Percentiles rank a stretch among this genome's conserved stretches.
phyloP scores from a whole-genome alignment of 495 filamentous ascomycete genomes.

The Hypoxylon lienhwacheense region DNA sequence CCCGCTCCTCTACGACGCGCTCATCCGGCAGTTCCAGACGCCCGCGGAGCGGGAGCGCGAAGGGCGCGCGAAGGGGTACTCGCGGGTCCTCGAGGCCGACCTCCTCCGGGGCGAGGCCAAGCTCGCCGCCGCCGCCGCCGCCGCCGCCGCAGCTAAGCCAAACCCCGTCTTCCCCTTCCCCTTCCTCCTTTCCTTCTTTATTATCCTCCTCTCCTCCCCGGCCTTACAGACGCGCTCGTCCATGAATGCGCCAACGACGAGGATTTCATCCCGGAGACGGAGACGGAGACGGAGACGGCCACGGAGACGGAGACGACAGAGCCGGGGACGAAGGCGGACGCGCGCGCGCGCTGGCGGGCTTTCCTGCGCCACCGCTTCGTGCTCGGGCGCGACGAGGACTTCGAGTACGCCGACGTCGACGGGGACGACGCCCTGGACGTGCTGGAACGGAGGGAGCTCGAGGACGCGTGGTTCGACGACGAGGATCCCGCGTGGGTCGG shows the following conservation, averaged over 20 bases:
- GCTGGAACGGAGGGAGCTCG: constrained; percentile 56
- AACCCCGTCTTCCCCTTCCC: constrained; percentile 39
- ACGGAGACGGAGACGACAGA: constrained; percentile 40
- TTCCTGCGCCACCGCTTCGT: constrained; percentile 73
- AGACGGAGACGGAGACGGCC: constrained; percentile 3
- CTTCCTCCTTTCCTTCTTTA: neutral
- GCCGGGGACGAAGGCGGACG: constrained; percentile 65
- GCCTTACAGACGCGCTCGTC: neutral
- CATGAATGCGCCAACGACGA: neutral
- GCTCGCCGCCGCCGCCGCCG: no score
- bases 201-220: neutral
- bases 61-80: constrained; percentile 71
- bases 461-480: constrained; percentile 76
- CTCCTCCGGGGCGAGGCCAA: constrained; percentile 72
- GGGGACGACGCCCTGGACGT: constrained; percentile 71
- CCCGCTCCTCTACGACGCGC: constrained; percentile 76
- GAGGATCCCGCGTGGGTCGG: constrained; percentile 69
- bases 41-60: constrained; percentile 71
- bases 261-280: constrained; percentile 6
- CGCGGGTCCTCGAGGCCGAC: constrained; percentile 71
- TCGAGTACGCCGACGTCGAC: constrained; percentile 72
- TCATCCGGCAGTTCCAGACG: constrained; percentile 77
- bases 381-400: constrained; percentile 70
- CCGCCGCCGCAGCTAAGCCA: no score
- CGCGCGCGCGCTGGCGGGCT: constrained; percentile 63